These are phyloP conservation scores for Pythium periplocum DNA, from an alignment of 352 stramenopile species.

Conservation along the genomic window DNA sequence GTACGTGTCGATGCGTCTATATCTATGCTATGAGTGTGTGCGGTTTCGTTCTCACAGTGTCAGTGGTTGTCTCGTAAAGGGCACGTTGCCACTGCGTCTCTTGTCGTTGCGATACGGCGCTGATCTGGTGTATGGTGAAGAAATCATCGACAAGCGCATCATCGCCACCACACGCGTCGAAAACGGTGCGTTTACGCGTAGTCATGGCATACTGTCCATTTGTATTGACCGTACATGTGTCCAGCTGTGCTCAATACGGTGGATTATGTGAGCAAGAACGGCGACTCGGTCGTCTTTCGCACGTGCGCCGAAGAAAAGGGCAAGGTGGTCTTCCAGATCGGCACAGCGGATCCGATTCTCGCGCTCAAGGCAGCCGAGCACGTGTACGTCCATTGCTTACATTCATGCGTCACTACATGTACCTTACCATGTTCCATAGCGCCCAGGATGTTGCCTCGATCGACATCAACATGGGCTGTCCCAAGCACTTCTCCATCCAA, in stretches of 20 bases:
- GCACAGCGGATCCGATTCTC: slow-evolving; percentile 69
- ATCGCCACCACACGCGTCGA: slow-evolving; percentile 69
- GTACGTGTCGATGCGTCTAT: slow-evolving; percentile 31
- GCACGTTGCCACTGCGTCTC: slow-evolving; percentile 88
- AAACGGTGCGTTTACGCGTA: slow-evolving; percentile 46
- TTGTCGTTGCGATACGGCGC: slow-evolving; percentile 90
- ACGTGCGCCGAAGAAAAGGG: slow-evolving; percentile 77
- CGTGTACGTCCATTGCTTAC: slow-evolving; percentile 43
- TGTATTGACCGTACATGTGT: neutral
- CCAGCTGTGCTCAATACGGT: slow-evolving; percentile 74
- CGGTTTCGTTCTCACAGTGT: slow-evolving; percentile 6
- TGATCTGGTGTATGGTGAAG: slow-evolving; percentile 92
- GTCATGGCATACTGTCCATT: neutral
- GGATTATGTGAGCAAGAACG: slow-evolving; percentile 88
- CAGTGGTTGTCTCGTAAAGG: slow-evolving; percentile 27
- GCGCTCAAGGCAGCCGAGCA: slow-evolving; percentile 71
- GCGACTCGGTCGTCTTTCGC: slow-evolving; percentile 81
- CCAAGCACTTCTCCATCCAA: slow-evolving; percentile 91
- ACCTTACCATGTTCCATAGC: neutral
- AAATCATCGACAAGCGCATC: slow-evolving; percentile 94
- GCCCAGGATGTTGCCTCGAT: slow-evolving; percentile 85
- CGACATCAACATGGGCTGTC: slow-evolving; percentile 95
- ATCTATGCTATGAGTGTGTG: neutral
- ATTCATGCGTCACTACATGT: too few relatives aligned
- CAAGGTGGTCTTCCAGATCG: slow-evolving; percentile 89